Conservation (phyloP, 768 basidiomycete genomes). For the Albatrellus ellisii region DNA sequence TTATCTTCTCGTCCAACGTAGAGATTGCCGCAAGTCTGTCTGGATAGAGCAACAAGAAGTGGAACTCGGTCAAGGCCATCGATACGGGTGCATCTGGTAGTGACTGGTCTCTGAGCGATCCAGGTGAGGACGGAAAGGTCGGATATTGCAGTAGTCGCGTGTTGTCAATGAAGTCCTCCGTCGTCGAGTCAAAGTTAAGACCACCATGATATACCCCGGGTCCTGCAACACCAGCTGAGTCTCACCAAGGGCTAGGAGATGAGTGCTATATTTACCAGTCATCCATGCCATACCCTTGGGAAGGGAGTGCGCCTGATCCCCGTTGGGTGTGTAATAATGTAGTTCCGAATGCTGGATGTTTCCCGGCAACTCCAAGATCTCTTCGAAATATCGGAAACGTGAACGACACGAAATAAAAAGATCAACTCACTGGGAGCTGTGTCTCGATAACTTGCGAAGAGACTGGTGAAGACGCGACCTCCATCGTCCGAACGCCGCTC, state of each 20-base stretch:
- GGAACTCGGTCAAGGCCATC: conserved; percentile 81
- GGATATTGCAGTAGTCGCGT: conserved; percentile 77
- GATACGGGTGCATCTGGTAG: conserved; percentile 46
- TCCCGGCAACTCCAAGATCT: conserved; percentile 86
- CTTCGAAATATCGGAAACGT: conserved; percentile 28
- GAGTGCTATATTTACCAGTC: conserved; percentile 45
- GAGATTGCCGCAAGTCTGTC: conserved; percentile 72
- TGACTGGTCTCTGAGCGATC: conserved; percentile 14
- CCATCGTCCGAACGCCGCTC: conserved; percentile 63
- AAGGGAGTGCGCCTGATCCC: conserved; percentile 54
- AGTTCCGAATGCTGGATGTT: conserved; percentile 64
- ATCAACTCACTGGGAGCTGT: conserved; percentile 57
- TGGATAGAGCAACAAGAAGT: conserved; percentile 76
- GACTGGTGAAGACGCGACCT: conserved; percentile 56
- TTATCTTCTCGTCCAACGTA: conserved; percentile 63
- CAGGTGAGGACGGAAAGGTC: conserved; percentile 21
- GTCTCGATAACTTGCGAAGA: conserved; percentile 69
- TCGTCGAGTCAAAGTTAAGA: conserved; percentile 52
- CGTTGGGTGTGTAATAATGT: conserved; percentile 62
- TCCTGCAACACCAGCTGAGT: conserved; percentile 26
- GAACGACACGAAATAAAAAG: conserved; percentile 6
- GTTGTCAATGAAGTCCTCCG: conserved; percentile 67
- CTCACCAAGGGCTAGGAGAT: not conserved
- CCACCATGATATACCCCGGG: conserved; percentile 83
- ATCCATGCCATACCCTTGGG: conserved; percentile 83